Conservation (phyloP, 169 alveolate genomes). For the Cryptosporidium viatorum region DNA sequence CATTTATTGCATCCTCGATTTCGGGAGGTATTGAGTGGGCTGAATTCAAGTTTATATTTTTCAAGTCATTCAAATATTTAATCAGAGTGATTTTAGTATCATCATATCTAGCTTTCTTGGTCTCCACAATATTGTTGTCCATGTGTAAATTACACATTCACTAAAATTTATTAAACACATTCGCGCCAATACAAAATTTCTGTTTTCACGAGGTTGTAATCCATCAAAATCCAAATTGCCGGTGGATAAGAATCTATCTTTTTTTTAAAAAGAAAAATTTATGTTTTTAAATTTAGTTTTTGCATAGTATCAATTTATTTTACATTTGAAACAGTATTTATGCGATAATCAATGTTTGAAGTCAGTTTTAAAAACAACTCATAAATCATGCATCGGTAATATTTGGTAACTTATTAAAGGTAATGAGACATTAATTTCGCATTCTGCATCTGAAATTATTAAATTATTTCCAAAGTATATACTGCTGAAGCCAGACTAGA, state of each 20-base stretch:
- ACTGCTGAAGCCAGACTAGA: not conserved
- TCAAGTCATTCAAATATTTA: constrained; percentile 8
- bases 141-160: not conserved
- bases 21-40: constrained; percentile 29
- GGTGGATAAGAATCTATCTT: constrained; percentile 8
- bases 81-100: not conserved
- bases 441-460: not conserved
- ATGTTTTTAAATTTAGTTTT: not conserved
- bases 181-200: not conserved
- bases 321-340: too few species aligned
- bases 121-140: not conserved
- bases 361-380: not conserved
- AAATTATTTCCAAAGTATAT: not conserved
- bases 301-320: not conserved
- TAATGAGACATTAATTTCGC: not conserved
- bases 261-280: not conserved
- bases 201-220: constrained; percentile 13
- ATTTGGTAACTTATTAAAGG: not conserved
- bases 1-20: constrained; percentile 20
- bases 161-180: not conserved
- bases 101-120: constrained; percentile 4
- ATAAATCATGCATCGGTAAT: not conserved
- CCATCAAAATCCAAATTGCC: constrained; percentile 10
- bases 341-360: not conserved
- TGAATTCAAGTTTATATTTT: constrained; percentile 12